Base-by-base conservation (phyloP, 2,329 filamentous ascomycete species). In the Bipolaris zeicola region DNA sequence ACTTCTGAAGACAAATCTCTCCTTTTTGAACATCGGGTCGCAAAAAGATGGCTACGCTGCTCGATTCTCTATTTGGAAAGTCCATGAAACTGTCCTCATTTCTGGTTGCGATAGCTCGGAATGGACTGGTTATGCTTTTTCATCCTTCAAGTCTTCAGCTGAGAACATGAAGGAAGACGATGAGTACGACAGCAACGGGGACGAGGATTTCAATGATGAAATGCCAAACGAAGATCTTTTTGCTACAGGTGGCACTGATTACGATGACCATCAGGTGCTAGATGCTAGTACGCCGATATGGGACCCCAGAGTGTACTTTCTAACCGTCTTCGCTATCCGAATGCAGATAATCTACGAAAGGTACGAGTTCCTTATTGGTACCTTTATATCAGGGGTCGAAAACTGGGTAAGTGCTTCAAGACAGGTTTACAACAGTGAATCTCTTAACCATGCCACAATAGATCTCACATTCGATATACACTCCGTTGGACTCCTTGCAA, bases 91-190 rank as follows among this genome's bases (percentile, higher is more conserved):
- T 7, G 24, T 44, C 8, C 42, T 44, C 5, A 24, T 44, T n/a
- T 44, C 16, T n/a, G 42, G 42, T 16, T 44, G 42, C 22, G 42
- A 44, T 31, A 16, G 7, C 24, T 26, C 16, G 6, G 22, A 44
- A 44, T 44, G 42, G 42, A 44, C 42, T n/a, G 42, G 42, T 13
- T 44, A 44, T 28, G 42, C 24, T 26, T 44, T 44, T 24, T 44
- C 42, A 28, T 14, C 42, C 8, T 28, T 24, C 10, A 11, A 24
- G 24, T 24, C 24, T 10, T 44, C 42, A 8, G 5, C 24, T 5
- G 42, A 44, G 24, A 44, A 16, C 16, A 14, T 26, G 3, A 20
- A 20, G 20, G 20, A 20, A 20, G 20, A 20, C 1, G 20, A 20
- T 20, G 20, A 20, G 20, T 20, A 20, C 20, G 20, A 20, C 20